Evolutionary conservation across 139 green algal genomes (phyloP).

Genomic region (Pseudopediastrum boryanum): DNA sequence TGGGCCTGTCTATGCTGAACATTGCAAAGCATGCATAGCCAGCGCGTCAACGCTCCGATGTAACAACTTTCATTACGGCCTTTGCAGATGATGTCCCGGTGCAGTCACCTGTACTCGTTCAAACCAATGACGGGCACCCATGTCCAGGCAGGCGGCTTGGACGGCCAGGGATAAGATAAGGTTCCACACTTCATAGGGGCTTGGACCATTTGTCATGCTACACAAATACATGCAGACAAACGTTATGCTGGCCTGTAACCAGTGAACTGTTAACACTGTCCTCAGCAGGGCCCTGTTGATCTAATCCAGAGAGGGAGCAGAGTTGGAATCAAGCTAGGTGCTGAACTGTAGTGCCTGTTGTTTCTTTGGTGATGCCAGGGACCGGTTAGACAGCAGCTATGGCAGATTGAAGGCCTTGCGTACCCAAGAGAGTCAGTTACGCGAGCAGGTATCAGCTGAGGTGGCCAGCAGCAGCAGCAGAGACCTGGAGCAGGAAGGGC

Average conservation of each 20-base stretch:
- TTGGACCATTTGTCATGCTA: too few relatives aligned
- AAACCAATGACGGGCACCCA: too few relatives aligned
- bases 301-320: neutral
- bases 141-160: too few relatives aligned
- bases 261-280: constrained; percentile 52
- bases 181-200: too few relatives aligned
- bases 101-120: too few relatives aligned
- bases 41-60: too few relatives aligned
- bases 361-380: constrained; percentile 20
- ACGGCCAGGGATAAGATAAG: too few relatives aligned
- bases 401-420: neutral
- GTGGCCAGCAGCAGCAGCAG: constrained; percentile 35
- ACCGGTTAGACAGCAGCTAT: constrained; percentile 27
- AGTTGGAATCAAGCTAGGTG: neutral
- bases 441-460: constrained; percentile 27
- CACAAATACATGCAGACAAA: neutral
- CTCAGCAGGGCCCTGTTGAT: neutral
- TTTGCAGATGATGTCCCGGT: too few relatives aligned
- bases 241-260: neutral
- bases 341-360: constrained; percentile 20
- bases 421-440: constrained; percentile 7
- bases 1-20: neutral
- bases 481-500: constrained; percentile 41
- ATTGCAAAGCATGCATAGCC: too few relatives aligned
- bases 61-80: too few relatives aligned